Conservation (phyloP, 2,329 filamentous ascomycete species). For the Nemania diffusa region DNA sequence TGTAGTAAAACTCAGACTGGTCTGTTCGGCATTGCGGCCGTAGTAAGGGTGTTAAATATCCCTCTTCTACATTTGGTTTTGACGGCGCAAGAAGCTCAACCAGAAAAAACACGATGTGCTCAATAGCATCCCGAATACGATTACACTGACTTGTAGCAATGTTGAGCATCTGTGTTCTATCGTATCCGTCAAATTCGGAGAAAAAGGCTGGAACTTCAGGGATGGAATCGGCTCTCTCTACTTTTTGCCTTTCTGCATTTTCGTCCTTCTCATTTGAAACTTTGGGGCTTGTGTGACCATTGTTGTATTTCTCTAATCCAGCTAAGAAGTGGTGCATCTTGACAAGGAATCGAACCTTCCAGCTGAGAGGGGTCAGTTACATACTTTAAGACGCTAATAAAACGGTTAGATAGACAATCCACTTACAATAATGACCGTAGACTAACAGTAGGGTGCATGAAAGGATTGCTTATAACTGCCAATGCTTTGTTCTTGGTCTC, state of each 20-base stretch:
- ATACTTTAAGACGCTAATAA: not conserved
- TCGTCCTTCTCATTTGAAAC: not conserved
- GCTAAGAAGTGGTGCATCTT: constrained; percentile 23
- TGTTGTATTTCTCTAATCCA: not conserved
- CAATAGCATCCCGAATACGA: constrained; percentile 23
- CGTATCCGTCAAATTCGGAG: not conserved
- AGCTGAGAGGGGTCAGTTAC: constrained; percentile 8
- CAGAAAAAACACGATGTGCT: constrained; percentile 19
- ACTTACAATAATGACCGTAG: constrained; percentile 31
- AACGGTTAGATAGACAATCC: not conserved
- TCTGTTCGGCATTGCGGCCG: not conserved
- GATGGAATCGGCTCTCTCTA: not conserved
- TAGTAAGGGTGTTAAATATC: not conserved
- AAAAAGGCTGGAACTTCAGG: not conserved
- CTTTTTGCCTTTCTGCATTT: not conserved
- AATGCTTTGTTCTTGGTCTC: not conserved
- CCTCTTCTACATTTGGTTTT: not conserved
- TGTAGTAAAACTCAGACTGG: constrained; percentile 33
- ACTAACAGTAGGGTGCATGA: constrained; percentile 22
- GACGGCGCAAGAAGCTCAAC: constrained; percentile 17
- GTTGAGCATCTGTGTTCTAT: constrained; percentile 6
- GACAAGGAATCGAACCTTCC: constrained; percentile 30
- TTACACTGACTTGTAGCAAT: constrained; percentile 12
- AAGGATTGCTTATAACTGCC: constrained; percentile 24
- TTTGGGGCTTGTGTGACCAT: not conserved